Conservation (phyloP, 192 early-diverging fungal genomes). For the Coemansia sp. region DNA sequence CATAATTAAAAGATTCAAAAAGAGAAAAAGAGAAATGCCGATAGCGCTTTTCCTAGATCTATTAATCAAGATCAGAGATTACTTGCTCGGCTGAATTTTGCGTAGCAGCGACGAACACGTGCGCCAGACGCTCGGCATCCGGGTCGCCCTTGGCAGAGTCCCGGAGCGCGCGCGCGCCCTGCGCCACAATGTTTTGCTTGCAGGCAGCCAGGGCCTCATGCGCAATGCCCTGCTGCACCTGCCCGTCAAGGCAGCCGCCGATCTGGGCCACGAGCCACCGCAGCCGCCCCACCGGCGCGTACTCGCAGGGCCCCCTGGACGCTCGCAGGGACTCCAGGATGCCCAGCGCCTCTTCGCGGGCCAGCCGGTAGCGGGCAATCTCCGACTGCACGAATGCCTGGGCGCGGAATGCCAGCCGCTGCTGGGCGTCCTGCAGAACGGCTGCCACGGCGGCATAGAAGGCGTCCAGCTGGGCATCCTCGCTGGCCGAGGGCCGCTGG, state of each 20-base stretch:
- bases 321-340: background rate
- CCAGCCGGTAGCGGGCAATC: constrained; percentile 18
- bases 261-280: constrained; percentile 44
- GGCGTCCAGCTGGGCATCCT: constrained; percentile 29
- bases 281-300: constrained; percentile 28
- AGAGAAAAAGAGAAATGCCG: background rate
- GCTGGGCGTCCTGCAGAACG: constrained; percentile 87
- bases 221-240: constrained; percentile 29
- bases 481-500: constrained; percentile 16
- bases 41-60: no score
- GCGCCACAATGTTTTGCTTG: constrained; percentile 33
- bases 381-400: constrained; percentile 67
- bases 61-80: constrained; percentile 1
- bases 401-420: constrained; percentile 82
- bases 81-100: background rate
- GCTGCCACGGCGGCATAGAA: constrained; percentile 68
- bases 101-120: constrained; percentile 26
- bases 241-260: constrained; percentile 35
- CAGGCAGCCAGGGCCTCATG: constrained; percentile 36
- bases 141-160: background rate
- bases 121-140: constrained; percentile 31
- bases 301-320: constrained; percentile 13
- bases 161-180: constrained; percentile 27
- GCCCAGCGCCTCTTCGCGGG: constrained; percentile 1
- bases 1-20: background rate